Base-by-base conservation (phyloP, 1,139 yeast genomes). In the Taphrina confusa region DNA sequence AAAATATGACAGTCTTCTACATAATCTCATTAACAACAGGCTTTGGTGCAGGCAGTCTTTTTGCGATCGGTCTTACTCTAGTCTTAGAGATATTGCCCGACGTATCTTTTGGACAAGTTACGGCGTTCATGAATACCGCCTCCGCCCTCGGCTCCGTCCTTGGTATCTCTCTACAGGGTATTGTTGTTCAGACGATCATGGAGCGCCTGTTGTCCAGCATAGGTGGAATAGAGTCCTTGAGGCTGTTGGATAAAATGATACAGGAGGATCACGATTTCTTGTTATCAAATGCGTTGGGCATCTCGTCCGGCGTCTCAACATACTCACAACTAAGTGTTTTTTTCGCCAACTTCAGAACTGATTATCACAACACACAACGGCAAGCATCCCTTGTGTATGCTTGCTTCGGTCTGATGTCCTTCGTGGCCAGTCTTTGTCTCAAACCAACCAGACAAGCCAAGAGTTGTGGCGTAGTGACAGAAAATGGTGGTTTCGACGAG, bases 1-100 rank as follows among this genome's bases (percentile, higher is more conserved):
- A 23, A 16, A 23, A 16, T 16, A 36, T 36, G 33, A 20, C 30
- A 11, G 49, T 11, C 14, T 42, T 36, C 31, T 46, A 54, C 28
- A 14, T 44, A 8, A 18, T 27, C 27, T 20, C 31, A 4, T 30
- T 42, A 33, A 23, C 34, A 6, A 22, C 31, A 4, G 30, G 49
- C 9, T 25, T 54, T 9, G 58, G 58, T 18, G 51, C 51, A 25
- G 58, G 58, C 36, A 12, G 33, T 31, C 22, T 37, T 2, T 54
- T 44, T 18, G 34, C 51, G 12, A 39, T 54, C 20, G 58, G 58
- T 23, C 42, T 54, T 20, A 36, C 58, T 5, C 50, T 54, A 9
- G 34, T 54, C 20, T 33, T 54, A 2, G 58, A 54, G 12, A 30
- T 42, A 16, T 31, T 54, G 50, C 58, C 58, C 8, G 58, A 54